Base-by-base conservation (phyloP, 768 basidiomycete genomes). In the Austroboletus eburneus region DNA sequence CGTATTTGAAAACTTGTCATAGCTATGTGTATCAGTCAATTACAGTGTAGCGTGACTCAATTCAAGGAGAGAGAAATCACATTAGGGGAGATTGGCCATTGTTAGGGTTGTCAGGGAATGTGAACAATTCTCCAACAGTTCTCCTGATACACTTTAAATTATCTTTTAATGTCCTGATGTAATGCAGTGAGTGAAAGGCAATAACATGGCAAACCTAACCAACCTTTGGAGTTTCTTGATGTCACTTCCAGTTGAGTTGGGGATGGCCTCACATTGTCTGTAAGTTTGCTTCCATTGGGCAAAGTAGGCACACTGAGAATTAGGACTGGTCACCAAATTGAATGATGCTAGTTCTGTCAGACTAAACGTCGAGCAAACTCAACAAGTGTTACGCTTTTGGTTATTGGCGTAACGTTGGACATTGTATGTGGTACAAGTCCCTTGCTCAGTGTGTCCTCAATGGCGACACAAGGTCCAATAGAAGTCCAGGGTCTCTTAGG, bases 1-100 rank as follows among this genome's bases (percentile, higher is more conserved):
- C 5, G 51, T 50, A 46, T 63, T 63, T n/a, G 63, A 64, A 32
- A 63, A 65, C 16, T 61, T 53, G 20, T 65, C 61, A 38, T 63
- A 64, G 24, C 63, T 63, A 17, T 16, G 38, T n/a, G 12, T 10
- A 37, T 49, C 2, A 14, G 38, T 47, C 24, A 56, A 25, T 18
- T 27, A 4, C 14, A 21, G 17, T n/a, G n/a, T n/a, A n/a, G n/a
- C n/a, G 7, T n/a, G 17, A 24, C 30, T 9, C 1, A 6, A 20
- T 22, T 18, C 7, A 37, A 22, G 12, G 17, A 6, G 30, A 14
- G 9, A 20, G 14, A 40, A 32, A 14, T 48, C 39, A 57, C 59
- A 48, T 45, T 24, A 37, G n/a, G n/a, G 45, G 35, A 14, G 50
- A 16, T 35, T 55, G 29, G 37, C 49, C 48, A 12, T 5, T 27